Conservation (phyloP, 371 early-diverging fungal species). For the Capillidium rhysosporum region DNA sequence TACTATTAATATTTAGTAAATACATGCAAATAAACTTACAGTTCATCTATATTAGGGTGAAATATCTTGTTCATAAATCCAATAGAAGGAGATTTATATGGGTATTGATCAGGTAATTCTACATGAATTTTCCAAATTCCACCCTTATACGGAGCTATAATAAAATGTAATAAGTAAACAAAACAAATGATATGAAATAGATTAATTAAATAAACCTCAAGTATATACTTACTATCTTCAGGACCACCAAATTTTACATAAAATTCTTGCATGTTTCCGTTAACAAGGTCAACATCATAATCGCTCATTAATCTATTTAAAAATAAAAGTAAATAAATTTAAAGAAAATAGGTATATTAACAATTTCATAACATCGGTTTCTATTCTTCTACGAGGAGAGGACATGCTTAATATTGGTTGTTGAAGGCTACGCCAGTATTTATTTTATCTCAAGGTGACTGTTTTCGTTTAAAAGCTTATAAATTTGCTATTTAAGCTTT, state of each 20-base stretch:
- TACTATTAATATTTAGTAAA: constrained; percentile 23
- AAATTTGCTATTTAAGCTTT: too few relatives aligned
- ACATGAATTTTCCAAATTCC: constrained; percentile 97
- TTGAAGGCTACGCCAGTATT: too few relatives aligned
- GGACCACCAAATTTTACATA: constrained; percentile 89
- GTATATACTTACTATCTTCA: constrained; percentile 36
- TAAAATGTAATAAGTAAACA: constrained; percentile 2
- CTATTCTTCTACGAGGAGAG: constrained; percentile 79
- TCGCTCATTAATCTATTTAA: constrained; percentile 84
- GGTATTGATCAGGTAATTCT: constrained; percentile 96
- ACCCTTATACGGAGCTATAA: constrained; percentile 73
- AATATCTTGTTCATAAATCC: constrained; percentile 99
- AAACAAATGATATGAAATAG: constrained; percentile 30
- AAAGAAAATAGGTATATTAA: constrained; percentile 21
- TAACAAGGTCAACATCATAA: constrained; percentile 93
- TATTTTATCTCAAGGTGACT: too few relatives aligned
- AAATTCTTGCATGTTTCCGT: constrained; percentile 98
- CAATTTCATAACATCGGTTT: constrained; percentile 97
- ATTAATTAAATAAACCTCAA: too few relatives aligned
- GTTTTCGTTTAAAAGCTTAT: too few relatives aligned
- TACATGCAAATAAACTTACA: constrained; percentile 26
- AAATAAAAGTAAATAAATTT: not conserved
- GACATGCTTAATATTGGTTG: constrained; percentile 37
- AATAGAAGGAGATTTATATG: constrained; percentile 98
- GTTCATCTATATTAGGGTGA: constrained; percentile 99